phyloP scores from a whole-genome alignment of 306 rosid species.

The Cicer pinnatifidum region DNA sequence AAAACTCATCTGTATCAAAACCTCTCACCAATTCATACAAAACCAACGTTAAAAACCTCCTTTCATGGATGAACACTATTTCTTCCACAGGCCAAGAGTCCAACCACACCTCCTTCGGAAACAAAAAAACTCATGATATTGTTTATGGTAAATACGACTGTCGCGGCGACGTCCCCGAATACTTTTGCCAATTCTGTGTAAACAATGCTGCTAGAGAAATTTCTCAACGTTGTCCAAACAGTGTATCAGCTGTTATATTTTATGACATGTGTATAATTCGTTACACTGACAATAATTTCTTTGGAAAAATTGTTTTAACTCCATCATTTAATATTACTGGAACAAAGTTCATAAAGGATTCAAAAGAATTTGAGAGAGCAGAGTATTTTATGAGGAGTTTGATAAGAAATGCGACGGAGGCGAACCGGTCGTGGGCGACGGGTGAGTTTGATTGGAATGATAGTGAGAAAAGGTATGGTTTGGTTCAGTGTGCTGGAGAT shows the following conservation, averaged over 20 bases:
- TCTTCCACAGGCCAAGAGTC: conserved; percentile 37
- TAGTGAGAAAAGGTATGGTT: conserved; percentile 14
- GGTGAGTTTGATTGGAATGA: conserved; percentile 21
- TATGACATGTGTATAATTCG: conserved; percentile 42
- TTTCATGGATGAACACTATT: conserved; percentile 29
- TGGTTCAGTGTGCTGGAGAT: conserved; percentile 54
- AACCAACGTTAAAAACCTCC: conserved; percentile 37
- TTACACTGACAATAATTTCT: conserved; percentile 37
- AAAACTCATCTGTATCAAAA: conserved; percentile 22
- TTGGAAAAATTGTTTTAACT: conserved; percentile 25
- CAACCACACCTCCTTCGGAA: conserved; percentile 40
- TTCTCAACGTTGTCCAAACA: conserved; percentile 34
- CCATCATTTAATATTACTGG: conserved; percentile 25
- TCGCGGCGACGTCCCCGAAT: conserved; percentile 36
- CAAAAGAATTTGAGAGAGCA: conserved; percentile 27
- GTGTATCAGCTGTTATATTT: conserved; percentile 38
- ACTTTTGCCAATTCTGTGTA: conserved; percentile 48
- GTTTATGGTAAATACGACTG: conserved; percentile 48
- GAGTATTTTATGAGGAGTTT: conserved; percentile 34
- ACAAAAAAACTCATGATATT: not conserved
- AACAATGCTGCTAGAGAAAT: conserved; percentile 34
- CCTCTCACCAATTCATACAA: conserved; percentile 28
- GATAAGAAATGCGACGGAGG: conserved; percentile 38
- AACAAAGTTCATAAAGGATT: not conserved
- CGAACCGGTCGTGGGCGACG: conserved; percentile 37